These are phyloP conservation scores for Piper betle DNA, from an alignment of 164 flowering plant genomes.

Conservation along the genomic window DNA sequence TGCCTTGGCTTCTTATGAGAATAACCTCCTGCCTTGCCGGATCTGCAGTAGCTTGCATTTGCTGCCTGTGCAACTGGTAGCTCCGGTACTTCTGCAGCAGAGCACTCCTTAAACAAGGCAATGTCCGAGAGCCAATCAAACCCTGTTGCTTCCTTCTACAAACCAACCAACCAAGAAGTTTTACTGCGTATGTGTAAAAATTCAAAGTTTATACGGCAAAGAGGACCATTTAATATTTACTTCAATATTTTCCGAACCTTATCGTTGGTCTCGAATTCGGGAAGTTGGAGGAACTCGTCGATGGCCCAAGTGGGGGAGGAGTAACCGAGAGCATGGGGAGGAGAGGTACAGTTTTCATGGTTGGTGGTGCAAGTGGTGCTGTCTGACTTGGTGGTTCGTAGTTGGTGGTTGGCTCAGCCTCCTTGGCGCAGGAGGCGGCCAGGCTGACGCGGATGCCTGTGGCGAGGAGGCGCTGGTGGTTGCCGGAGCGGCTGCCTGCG, in stretches of 20 bases:
- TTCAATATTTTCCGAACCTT: too few species aligned
- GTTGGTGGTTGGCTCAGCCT: constrained; percentile 12
- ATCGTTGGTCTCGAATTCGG: constrained; percentile 49
- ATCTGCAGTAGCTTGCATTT: constrained; percentile 23
- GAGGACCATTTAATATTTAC: too few species aligned
- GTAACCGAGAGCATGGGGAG: constrained; percentile 19
- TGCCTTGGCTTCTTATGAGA: constrained; percentile 67
- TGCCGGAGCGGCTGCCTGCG: constrained; percentile 49
- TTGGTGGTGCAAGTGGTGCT: constrained; percentile 16
- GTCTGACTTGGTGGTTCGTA: constrained; percentile 49
- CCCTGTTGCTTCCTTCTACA: constrained; percentile 52
- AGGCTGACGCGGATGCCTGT: constrained; percentile 83
- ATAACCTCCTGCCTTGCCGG: constrained; percentile 25
- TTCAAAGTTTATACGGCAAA: too few species aligned
- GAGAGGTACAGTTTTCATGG: constrained; percentile 8
- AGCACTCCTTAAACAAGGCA: constrained; percentile 46
- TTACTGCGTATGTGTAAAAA: too few species aligned
- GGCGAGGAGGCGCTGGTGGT: constrained; percentile 81
- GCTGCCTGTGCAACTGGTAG: constrained; percentile 31
- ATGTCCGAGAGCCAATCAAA: constrained; percentile 65
- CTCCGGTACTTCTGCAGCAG: constrained; percentile 79
- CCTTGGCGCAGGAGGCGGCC: constrained; percentile 37
- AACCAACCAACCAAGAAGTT: not conserved
- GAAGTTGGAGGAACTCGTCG: constrained; percentile 63
- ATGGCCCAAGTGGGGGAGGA: constrained; percentile 59